These are phyloP conservation scores for Emmonsiellopsis sp. DNA, from an alignment of 2,329 filamentous ascomycete genomes.

Conservation along the genomic window DNA sequence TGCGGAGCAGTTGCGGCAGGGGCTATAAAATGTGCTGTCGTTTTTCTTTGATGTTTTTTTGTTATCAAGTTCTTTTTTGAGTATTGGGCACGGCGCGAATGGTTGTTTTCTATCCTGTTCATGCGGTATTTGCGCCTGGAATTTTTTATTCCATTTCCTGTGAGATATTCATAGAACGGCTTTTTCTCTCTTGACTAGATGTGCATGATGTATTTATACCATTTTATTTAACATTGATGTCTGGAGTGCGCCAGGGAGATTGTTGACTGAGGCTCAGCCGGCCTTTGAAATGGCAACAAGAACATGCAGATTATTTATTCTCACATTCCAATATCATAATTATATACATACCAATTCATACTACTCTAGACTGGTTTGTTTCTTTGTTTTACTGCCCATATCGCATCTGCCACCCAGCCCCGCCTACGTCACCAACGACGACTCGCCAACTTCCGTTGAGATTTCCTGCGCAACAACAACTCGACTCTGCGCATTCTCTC, in stretches of 20 bases:
- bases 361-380: too few relatives aligned
- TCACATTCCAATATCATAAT: too few relatives aligned
- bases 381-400: too few relatives aligned
- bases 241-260: background rate
- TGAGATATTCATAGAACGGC: background rate
- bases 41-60: slow-evolving; percentile 10
- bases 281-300: too few relatives aligned
- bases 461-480: background rate
- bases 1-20: slow-evolving; percentile 82
- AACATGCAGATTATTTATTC: too few relatives aligned
- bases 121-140: background rate
- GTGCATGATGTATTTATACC: background rate
- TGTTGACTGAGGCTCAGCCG: too few relatives aligned
- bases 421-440: slow-evolving; percentile 14
- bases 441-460: background rate
- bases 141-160: background rate
- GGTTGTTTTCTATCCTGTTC: background rate
- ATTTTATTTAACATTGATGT: background rate
- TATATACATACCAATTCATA: too few relatives aligned
- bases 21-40: slow-evolving; percentile 45
- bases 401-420: slow-evolving; percentile 5
- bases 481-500: background rate
- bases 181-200: background rate
- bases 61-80: slow-evolving; percentile 10
- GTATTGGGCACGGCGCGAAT: background rate